A percentile compares a stretch with the other conserved stretches of the same genome.
Conservation (phyloP, 1,139 yeast species). For the Blastobotrys niveus region DNA sequence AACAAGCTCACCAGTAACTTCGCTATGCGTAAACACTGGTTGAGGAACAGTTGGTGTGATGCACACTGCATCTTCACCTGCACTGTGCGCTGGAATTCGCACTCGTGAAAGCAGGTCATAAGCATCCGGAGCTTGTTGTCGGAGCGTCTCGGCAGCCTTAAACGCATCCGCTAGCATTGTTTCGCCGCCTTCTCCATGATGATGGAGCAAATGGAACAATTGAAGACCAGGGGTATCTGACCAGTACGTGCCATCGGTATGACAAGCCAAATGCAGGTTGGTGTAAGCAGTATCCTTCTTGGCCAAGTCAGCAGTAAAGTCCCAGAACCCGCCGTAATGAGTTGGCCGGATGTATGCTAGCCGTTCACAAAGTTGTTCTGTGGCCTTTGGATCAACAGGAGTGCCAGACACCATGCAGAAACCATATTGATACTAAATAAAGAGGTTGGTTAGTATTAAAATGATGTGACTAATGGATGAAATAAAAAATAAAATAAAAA, state of each 20-base stretch:
- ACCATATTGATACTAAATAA: constrained; percentile 46
- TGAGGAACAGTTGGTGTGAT: constrained; percentile 54
- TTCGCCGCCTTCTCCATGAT: constrained; percentile 69
- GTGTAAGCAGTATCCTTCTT: constrained; percentile 75
- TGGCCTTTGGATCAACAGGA: constrained; percentile 57
- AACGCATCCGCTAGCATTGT: constrained; percentile 69
- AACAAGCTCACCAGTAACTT: constrained; percentile 45
- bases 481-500: no score
- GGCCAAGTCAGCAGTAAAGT: constrained; percentile 65
- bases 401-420: constrained; percentile 60
- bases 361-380: constrained; percentile 54
- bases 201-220: constrained; percentile 59
- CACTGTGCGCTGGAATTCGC: constrained; percentile 68
- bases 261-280: constrained; percentile 58
- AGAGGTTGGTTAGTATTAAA: no score
- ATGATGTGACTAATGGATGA: no score
- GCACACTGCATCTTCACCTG: constrained; percentile 66
- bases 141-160: constrained; percentile 51
- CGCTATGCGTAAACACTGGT: constrained; percentile 57
- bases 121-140: constrained; percentile 47
- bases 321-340: constrained; percentile 81
- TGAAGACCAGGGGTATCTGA: constrained; percentile 72
- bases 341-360: constrained; percentile 64
- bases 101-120: constrained; percentile 48
- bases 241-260: constrained; percentile 80